Conservation (phyloP, 1,284 basidiomycete species). For the Cystobasidium sp. region DNA sequence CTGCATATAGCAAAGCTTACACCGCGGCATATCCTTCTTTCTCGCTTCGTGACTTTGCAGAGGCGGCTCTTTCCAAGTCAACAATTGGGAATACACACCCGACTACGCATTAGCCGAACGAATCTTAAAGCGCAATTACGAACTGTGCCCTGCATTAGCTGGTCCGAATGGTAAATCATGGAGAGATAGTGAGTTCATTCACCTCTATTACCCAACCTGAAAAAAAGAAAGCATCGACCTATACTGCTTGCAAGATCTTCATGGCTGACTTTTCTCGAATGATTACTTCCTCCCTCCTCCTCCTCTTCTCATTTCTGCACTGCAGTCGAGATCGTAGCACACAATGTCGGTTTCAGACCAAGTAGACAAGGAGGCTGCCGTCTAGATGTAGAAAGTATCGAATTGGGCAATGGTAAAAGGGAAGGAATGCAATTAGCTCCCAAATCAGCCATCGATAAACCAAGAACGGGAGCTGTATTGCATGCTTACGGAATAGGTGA, state of each 20-base stretch:
- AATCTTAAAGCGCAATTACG: slow-evolving; percentile 58
- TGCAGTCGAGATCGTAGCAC: slow-evolving; percentile 61
- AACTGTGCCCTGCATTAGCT: slow-evolving; percentile 57
- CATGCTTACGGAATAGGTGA: slow-evolving; percentile 71
- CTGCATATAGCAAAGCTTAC: neutral
- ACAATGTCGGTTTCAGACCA: slow-evolving; percentile 74
- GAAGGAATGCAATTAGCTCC: slow-evolving; percentile 54
- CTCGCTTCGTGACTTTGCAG: neutral
- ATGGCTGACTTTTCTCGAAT: no score
- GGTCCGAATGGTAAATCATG: slow-evolving; percentile 53
- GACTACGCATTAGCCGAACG: slow-evolving; percentile 53
- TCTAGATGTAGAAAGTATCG: slow-evolving; percentile 66
- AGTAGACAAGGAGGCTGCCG: slow-evolving; percentile 70
- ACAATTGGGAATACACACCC: slow-evolving; percentile 55
- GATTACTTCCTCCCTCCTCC: no score
- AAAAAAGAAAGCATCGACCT: no score
- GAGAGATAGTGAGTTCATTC: slow-evolving; percentile 52
- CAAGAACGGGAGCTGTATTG: slow-evolving; percentile 61
- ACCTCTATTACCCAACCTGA: no score
- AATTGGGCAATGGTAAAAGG: slow-evolving; percentile 56
- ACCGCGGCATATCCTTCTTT: neutral
- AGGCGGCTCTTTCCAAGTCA: slow-evolving; percentile 55
- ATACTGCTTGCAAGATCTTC: no score
- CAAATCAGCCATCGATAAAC: slow-evolving; percentile 60
- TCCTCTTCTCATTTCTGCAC: neutral